Evolutionary conservation across 805 yeast species (phyloP).

Genomic region (Pichia cabralensis): DNA sequence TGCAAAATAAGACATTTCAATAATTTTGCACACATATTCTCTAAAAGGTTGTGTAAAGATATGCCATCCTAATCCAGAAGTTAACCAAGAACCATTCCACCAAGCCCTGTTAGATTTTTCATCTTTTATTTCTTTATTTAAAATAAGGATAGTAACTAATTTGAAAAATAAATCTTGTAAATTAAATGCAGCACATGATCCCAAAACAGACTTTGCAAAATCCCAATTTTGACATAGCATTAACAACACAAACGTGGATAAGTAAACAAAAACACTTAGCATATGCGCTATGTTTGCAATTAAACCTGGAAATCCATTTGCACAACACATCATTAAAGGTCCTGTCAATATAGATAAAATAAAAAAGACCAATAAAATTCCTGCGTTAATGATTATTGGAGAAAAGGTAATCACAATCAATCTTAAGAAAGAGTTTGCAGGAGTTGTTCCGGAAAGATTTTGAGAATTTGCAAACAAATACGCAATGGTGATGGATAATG

Average conservation of each 20-base stretch:
- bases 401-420: slow-evolving; percentile 34
- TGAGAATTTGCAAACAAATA: slow-evolving; percentile 47
- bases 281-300: slow-evolving; percentile 50
- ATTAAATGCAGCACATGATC: slow-evolving; percentile 45
- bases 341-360: slow-evolving; percentile 38
- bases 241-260: slow-evolving; percentile 49
- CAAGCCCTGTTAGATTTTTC: slow-evolving; percentile 57
- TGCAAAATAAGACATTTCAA: slow-evolving; percentile 60
- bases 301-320: slow-evolving; percentile 36
- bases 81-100: slow-evolving; percentile 74
- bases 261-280: slow-evolving; percentile 41
- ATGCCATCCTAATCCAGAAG: slow-evolving; percentile 52
- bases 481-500: slow-evolving; percentile 32
- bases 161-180: slow-evolving; percentile 53
- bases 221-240: slow-evolving; percentile 64
- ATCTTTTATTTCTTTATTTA: slow-evolving; percentile 55
- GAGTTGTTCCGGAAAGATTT: slow-evolving; percentile 25
- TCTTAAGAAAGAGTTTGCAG: slow-evolving; percentile 35
- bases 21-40: slow-evolving; percentile 51
- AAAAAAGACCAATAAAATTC: slow-evolving; percentile 31
- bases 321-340: slow-evolving; percentile 36
- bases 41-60: slow-evolving; percentile 53
- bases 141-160: slow-evolving; percentile 34
- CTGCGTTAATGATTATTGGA: slow-evolving; percentile 38
- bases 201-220: slow-evolving; percentile 47